Conservation (phyloP, 1,139 yeast genomes). For the Taphrina wiesneri region DNA sequence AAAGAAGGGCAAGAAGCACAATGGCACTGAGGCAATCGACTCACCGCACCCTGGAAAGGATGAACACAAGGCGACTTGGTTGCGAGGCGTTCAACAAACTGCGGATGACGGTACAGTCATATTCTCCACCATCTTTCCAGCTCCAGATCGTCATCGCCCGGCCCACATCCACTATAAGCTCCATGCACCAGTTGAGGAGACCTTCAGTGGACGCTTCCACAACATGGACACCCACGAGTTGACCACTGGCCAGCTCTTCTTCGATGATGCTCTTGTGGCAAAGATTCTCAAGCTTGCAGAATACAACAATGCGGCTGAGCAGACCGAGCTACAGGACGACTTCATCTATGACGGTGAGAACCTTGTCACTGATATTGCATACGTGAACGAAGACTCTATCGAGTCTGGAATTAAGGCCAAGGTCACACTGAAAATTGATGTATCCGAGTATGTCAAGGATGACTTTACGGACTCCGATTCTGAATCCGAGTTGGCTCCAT, state of each 20-base stretch:
- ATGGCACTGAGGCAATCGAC: background rate
- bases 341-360: background rate
- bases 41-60: background rate
- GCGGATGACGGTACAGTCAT: background rate
- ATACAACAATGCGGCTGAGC: background rate
- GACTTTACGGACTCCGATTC: constrained; percentile 2
- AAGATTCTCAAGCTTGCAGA: background rate
- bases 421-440: background rate
- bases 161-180: constrained; percentile 7
- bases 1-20: constrained; percentile 2
- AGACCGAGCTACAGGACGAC: background rate
- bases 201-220: background rate
- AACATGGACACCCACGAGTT: background rate
- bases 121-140: constrained; percentile 15
- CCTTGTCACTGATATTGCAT: background rate
- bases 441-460: background rate
- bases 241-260: constrained; percentile 4
- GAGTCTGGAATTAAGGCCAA: constrained; percentile 9
- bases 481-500: background rate
- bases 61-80: background rate
- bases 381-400: background rate
- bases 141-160: background rate
- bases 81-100: constrained; percentile 4
- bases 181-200: background rate
- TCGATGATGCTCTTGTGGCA: constrained; percentile 3